A percentile compares a stretch with the other conserved stretches of the same genome.
Conservation (phyloP, 164 flowering plant genomes). For the Cinnamomum chago region DNA sequence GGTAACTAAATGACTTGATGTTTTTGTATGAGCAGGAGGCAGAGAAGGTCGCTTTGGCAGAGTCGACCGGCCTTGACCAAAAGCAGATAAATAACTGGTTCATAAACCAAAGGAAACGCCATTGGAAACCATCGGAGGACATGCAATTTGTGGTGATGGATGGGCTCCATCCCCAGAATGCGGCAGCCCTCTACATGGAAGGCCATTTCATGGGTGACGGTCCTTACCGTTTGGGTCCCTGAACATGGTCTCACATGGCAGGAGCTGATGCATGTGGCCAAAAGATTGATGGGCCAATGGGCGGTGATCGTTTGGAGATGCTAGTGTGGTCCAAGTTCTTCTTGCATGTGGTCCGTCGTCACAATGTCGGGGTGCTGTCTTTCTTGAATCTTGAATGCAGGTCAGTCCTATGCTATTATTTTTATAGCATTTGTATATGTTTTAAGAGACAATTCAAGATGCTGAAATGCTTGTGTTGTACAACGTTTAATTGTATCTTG, state of each 20-base stretch:
- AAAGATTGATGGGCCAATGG: neutral
- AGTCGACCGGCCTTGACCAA: conserved; percentile 92
- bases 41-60: conserved; percentile 93
- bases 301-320: neutral
- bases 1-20: neutral
- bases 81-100: conserved; percentile 98
- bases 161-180: conserved; percentile 69
- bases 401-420: neutral
- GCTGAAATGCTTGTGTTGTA: neutral
- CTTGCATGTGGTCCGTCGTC: conserved; percentile 1
- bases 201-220: conserved; percentile 79
- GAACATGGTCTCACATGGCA: conserved; percentile 3
- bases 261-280: neutral
- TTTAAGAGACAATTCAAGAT: neutral
- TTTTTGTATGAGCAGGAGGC: conserved; percentile 51
- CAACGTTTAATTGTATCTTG: neutral
- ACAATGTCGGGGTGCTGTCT: neutral
- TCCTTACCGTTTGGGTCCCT: conserved; percentile 62
- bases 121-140: conserved; percentile 97
- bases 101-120: conserved; percentile 94
- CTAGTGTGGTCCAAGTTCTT: neutral
- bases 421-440: conserved; percentile 5
- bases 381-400: neutral
- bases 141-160: conserved; percentile 99
- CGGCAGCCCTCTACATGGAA: conserved; percentile 67